These are phyloP conservation scores for Cordyceps pruinosa DNA, from an alignment of 2,329 filamentous ascomycete genomes.

Conservation along the genomic window DNA sequence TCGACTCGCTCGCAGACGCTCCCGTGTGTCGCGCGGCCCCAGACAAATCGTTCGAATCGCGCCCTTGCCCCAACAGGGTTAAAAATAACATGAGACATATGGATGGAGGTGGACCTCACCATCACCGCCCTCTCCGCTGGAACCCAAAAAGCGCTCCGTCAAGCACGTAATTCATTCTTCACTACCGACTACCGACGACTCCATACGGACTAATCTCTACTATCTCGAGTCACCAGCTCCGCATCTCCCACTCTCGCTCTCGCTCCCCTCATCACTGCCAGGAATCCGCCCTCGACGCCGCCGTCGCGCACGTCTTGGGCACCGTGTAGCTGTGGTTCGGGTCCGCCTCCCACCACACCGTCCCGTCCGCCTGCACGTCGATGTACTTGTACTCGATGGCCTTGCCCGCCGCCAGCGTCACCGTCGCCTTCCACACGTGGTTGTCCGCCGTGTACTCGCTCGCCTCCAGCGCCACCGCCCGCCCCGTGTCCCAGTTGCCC, in stretches of 20 bases:
- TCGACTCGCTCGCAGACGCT: background rate
- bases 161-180: background rate
- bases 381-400: constrained; percentile 64
- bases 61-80: too few relatives aligned
- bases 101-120: too few relatives aligned
- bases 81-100: too few relatives aligned
- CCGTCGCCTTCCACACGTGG: constrained; percentile 53
- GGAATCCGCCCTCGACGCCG: constrained; percentile 21
- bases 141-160: too few relatives aligned
- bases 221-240: background rate
- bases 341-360: constrained; percentile 58
- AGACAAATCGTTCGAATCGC: background rate
- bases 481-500: constrained; percentile 53
- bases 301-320: constrained; percentile 24
- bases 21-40: background rate
- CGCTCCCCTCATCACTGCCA: constrained; percentile 21
- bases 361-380: constrained; percentile 46
- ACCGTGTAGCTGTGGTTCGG: constrained; percentile 37
- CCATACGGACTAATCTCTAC: background rate
- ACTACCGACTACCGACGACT: too few relatives aligned
- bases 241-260: background rate
- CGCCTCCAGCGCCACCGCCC: constrained; percentile 51
- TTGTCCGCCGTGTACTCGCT: constrained; percentile 50
- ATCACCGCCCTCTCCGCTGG: too few relatives aligned
- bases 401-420: constrained; percentile 49